Base-by-base conservation (phyloP, 1,284 basidiomycete species). In the Chiua sp. region DNA sequence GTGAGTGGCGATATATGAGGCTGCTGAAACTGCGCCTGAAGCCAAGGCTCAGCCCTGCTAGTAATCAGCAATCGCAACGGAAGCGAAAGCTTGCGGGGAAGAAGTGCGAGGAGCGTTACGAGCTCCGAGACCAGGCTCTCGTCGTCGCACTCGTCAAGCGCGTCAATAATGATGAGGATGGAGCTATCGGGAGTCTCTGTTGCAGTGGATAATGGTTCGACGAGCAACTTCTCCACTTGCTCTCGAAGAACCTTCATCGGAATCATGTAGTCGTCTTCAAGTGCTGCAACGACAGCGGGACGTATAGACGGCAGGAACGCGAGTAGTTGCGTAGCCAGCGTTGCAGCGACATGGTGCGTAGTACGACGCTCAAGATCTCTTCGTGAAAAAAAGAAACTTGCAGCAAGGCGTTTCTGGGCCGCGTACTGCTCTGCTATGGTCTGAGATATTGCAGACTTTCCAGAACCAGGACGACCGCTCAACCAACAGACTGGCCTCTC, bases 91-190 rank as follows among this genome's bases (percentile, higher is more conserved):
- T 46, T 59, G 30, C 22, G 32, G 8, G 64, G 47, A 15, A 68
- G 47, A 35, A 61, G 59, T 1, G 52, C 55, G 4, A 69, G 59
- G 28, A 69, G 61, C 1, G 58, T 18, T 0, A 68, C 52, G 23
- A 68, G 65, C 11, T 69, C 68, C 23, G 53, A 57, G 28, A 69
- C 58, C 1, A 63, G 57, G 18, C 52, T 51, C 22, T 60, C 53
- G 4, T 69, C 63, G 13, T 68, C 66, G 37, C 66, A 68, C 32
- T 68, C 67, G 23, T 68, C 66, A 7, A 68, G 67, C 4, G 66
- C 65, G 51, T 68, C 67, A 10, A 68, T 20, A 20, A 68, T 18
- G 7, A 68, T 67, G 0, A 68, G 47, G 44, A 61, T 2, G 0
- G 67, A 57, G 28, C 56, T 18, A 1, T 37, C 44, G 0, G 42